phyloP scores from a whole-genome alignment of 208 protist genomes.

The Novymonas esmeraldas region DNA sequence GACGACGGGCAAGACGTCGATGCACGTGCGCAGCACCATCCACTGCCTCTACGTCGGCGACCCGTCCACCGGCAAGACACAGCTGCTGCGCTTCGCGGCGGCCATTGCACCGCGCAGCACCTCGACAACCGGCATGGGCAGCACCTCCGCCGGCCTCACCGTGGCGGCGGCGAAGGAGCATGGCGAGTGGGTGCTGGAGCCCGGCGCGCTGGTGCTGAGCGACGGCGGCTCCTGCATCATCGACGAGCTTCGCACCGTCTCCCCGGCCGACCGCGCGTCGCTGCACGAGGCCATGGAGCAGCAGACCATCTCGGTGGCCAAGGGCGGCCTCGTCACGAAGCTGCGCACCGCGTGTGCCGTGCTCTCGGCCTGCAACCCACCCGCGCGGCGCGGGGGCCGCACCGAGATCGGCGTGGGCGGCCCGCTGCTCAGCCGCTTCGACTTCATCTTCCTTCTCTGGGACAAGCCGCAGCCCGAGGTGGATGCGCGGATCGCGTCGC shows the following conservation, averaged over 20 bases:
- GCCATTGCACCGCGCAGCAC: conserved; percentile 82
- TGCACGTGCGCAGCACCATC: conserved; percentile 92
- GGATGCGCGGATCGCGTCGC: conserved; percentile 88
- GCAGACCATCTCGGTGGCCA: conserved; percentile 96
- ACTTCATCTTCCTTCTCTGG: conserved; percentile 96
- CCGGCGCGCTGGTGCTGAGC: conserved; percentile 96
- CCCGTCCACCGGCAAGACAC: conserved; percentile 98
- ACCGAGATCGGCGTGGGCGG: conserved; percentile 94
- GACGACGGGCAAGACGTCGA: conserved; percentile 59
- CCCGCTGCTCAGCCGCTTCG: conserved; percentile 96
- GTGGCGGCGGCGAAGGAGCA: conserved; percentile 89
- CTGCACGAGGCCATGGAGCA: conserved; percentile 99
- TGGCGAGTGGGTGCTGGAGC: conserved; percentile 95
- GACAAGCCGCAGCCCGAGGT: conserved; percentile 87
- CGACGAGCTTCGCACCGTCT: conserved; percentile 97
- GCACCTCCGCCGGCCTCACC: conserved; percentile 92
- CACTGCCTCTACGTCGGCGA: conserved; percentile 99
- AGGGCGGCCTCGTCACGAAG: conserved; percentile 97
- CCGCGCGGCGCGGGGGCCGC: conserved; percentile 47
- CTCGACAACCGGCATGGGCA: conserved; percentile 91
- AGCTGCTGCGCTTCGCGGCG: conserved; percentile 87
- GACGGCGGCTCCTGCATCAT: conserved; percentile 98
- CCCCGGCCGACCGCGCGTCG: conserved; percentile 91
- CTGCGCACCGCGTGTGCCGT: conserved; percentile 94
- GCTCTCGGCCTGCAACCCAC: conserved; percentile 97